Base-by-base conservation (phyloP, 176 grass and related monocot genomes). In the Rhynchospora pubera region DNA sequence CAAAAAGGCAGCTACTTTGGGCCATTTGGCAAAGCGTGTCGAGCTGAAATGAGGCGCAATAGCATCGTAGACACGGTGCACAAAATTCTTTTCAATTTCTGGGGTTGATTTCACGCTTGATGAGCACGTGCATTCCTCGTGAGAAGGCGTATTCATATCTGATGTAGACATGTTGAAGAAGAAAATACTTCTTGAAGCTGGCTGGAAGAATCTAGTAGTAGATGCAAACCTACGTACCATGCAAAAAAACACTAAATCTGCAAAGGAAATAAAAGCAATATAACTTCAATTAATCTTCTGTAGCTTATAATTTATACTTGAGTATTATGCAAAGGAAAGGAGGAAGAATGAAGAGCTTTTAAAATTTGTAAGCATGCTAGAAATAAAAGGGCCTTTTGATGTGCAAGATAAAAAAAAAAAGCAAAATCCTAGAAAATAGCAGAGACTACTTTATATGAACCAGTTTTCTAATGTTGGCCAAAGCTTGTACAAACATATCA, bases 31-130 rank as follows among this genome's bases (percentile, higher is more conserved):
- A 78, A 98, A 98, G 9, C 96, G 77, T 1, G 92, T 98, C 13
- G 92, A 86, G 77, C 90, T 98, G 82, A 98, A 98, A 79, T 98
- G 96, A 1, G 96, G 96, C n/a, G 96, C 96, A 46, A 98, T 98
- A 39, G 92, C 90, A 72, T 94, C 96, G 23, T 98, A 98, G 76
- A 98, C 91, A 2, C 79, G 75, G 67, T 94, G 92, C 73, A 98
- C 90, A 52, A 94, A 94, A 64, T 87, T 93, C 79, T 91, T 98
- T 85, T 94, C 95, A 59, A 98, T 98, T 79, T 94, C 89, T 10
- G 95, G 92, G 5, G 92, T 98, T 62, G 82, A 85, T 79, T 91
- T 84, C 45, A 93, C 85, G n/a, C 64, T 90, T 23, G 73, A 51
- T 12, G 84, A 76, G 81, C 85, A 88, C 7, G 9, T 56, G 67